Conservation (phyloP, 352 stramenopile genomes). For the Saprolegnia diclina region DNA sequence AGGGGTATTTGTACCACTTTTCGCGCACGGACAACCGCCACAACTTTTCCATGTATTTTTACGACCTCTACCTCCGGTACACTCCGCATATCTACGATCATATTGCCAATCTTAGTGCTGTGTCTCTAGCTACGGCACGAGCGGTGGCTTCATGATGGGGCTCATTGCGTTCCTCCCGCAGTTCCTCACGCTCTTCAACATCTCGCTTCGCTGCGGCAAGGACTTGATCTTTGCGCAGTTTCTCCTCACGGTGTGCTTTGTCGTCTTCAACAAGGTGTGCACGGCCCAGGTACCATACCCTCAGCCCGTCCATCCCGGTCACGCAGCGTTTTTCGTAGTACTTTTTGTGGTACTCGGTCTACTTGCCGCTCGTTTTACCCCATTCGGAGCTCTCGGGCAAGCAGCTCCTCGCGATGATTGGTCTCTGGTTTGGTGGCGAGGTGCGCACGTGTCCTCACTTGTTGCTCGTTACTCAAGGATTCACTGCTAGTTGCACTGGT, state of each 20-base stretch:
- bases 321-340: too few species aligned
- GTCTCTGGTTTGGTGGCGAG: constrained; percentile 67
- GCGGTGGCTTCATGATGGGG: constrained; percentile 64
- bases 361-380: constrained; percentile 86
- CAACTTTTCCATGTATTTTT: constrained; percentile 99
- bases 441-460: constrained; percentile 30
- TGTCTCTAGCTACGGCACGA: constrained; percentile 62
- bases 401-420: constrained; percentile 60
- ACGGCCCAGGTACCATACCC: constrained; percentile 61
- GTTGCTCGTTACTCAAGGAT: not conserved
- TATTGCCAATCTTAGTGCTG: not conserved
- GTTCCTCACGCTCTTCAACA: constrained; percentile 63
- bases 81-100: constrained; percentile 7
- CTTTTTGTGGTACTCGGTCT: constrained; percentile 97
- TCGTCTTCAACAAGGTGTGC: constrained; percentile 96
- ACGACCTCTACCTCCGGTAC: constrained; percentile 96
- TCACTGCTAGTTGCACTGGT: constrained; percentile 66
- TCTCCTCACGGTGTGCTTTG: constrained; percentile 97
- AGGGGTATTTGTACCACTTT: constrained; percentile 98
- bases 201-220: constrained; percentile 59
- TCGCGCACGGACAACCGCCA: constrained; percentile 97
- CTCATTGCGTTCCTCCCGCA: constrained; percentile 82
- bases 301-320: too few species aligned
- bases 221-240: constrained; percentile 95
- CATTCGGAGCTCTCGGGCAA: constrained; percentile 53